These are phyloP conservation scores for Puccinia sorghi DNA, from an alignment of 1,284 basidiomycete species.

Conservation along the genomic window DNA sequence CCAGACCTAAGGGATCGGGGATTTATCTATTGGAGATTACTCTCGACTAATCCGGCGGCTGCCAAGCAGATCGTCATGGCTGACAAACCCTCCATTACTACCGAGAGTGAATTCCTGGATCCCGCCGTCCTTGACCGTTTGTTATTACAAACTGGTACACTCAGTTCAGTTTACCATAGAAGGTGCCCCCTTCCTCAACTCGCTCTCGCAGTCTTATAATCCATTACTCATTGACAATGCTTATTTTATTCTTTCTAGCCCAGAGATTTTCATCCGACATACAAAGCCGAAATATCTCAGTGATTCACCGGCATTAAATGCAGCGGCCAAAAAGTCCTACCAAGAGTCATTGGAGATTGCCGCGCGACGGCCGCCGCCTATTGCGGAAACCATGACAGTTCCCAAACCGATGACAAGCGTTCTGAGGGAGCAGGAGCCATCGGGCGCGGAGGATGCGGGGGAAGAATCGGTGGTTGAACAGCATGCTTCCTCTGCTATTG, in stretches of 20 bases:
- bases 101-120: slow-evolving; percentile 96
- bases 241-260: slow-evolving; percentile 28
- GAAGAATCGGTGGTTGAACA: not conserved
- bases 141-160: slow-evolving; percentile 56
- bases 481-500: not conserved
- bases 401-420: slow-evolving; percentile 20
- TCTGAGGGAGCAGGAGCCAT: not conserved
- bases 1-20: slow-evolving; percentile 95
- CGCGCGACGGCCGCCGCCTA: slow-evolving; percentile 30
- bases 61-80: slow-evolving; percentile 83
- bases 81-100: slow-evolving; percentile 94
- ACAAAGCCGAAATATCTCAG: slow-evolving; percentile 54
- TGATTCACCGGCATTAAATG: slow-evolving; percentile 55
- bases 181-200: slow-evolving; percentile 53
- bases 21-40: slow-evolving; percentile 98
- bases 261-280: slow-evolving; percentile 52
- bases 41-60: slow-evolving; percentile 86
- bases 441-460: not conserved
- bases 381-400: slow-evolving; percentile 23
- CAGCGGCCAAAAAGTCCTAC: slow-evolving; percentile 54
- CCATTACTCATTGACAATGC: not conserved
- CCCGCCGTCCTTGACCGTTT: slow-evolving; percentile 88
- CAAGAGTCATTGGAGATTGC: slow-evolving; percentile 53
- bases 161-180: slow-evolving; percentile 56
- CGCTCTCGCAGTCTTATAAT: too few species aligned